Conservation (phyloP, 31 red algal genomes). For the Odonthalia washingtoniensis region DNA sequence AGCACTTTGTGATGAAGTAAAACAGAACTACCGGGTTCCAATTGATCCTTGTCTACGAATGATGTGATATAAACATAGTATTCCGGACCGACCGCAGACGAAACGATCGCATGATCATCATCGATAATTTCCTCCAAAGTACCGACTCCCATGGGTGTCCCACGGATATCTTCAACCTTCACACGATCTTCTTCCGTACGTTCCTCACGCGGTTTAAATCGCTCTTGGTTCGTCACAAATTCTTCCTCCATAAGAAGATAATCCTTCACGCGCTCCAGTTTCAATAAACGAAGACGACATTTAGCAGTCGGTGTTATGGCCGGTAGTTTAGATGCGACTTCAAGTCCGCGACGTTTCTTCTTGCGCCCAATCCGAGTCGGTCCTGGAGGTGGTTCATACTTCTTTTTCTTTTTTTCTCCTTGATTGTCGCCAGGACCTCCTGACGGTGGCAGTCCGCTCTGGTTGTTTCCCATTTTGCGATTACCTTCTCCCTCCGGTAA, state of each 20-base stretch:
- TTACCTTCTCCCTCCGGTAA: no score
- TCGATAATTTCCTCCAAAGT: slow-evolving; percentile 99
- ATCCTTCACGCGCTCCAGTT: slow-evolving; percentile 97
- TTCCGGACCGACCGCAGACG: slow-evolving; percentile 96
- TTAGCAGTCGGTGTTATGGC: slow-evolving; percentile 87
- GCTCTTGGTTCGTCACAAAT: slow-evolving; percentile 90
- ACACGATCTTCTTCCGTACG: slow-evolving; percentile 93
- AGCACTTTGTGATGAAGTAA: slow-evolving; percentile 97
- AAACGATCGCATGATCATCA: slow-evolving; percentile 99
- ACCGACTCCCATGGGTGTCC: slow-evolving; percentile 97
- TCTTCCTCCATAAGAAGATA: slow-evolving; percentile 99
- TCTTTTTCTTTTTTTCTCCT: slow-evolving; percentile 93
- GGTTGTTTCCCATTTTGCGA: slow-evolving; percentile 73
- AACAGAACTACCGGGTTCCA: slow-evolving; percentile 96
- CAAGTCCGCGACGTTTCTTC: slow-evolving; percentile 85
- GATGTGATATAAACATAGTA: slow-evolving; percentile 99
- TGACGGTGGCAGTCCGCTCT: slow-evolving; percentile 69
- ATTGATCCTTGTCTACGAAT: slow-evolving; percentile 96
- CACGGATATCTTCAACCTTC: slow-evolving; percentile 96
- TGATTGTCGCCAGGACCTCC: slow-evolving; percentile 69
- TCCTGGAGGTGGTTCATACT: slow-evolving; percentile 90
- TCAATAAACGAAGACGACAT: slow-evolving; percentile 91
- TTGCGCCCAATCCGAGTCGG: slow-evolving; percentile 89
- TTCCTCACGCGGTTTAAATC: slow-evolving; percentile 90
- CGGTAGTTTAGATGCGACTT: slow-evolving; percentile 81